These are phyloP conservation scores for Colletotrichum musae DNA, from an alignment of 2,329 filamentous ascomycete genomes.

Conservation along the genomic window DNA sequence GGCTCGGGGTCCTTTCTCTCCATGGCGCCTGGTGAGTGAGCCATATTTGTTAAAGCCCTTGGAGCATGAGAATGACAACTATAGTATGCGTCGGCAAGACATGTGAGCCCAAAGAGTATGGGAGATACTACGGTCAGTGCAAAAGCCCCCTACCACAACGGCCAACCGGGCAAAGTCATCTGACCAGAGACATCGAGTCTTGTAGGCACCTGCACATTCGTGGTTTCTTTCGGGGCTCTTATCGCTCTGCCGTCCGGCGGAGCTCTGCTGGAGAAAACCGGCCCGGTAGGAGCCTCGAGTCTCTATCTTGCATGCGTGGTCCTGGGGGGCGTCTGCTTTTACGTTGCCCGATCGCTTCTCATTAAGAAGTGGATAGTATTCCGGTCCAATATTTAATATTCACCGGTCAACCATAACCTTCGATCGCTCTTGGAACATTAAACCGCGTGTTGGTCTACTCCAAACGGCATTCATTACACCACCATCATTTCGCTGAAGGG, in stretches of 20 bases:
- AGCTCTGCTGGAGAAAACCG: slow-evolving; percentile 6
- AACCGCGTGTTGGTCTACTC: no score
- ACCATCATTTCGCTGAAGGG: not conserved
- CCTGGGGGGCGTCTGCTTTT: slow-evolving; percentile 13
- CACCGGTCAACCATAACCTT: no score
- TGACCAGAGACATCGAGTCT: no score
- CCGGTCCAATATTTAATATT: slow-evolving; percentile 8
- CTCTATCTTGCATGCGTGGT: slow-evolving; percentile 7
- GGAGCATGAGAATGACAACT: no score
- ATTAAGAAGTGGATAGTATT: slow-evolving; percentile 17
- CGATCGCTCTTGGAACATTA: no score
- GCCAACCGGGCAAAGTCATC: no score
- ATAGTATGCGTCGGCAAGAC: slow-evolving; percentile 62
- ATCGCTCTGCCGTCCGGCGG: not conserved
- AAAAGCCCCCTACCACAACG: rapidly evolving
- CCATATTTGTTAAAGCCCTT: no score
- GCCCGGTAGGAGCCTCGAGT: not conserved
- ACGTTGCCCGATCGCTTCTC: slow-evolving; percentile 4
- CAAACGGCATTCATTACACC: not conserved
- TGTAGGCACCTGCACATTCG: slow-evolving; percentile 10
- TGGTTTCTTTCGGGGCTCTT: slow-evolving; percentile 6
- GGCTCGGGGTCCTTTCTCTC: slow-evolving; percentile 64
- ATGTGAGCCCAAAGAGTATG: slow-evolving; percentile 62
- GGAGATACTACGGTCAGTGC: slow-evolving; percentile 25
- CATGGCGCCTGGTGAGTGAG: slow-evolving; percentile 49